phyloP scores from a whole-genome alignment of 1,284 basidiomycete species.

The Ceratobasidium sp. region DNA sequence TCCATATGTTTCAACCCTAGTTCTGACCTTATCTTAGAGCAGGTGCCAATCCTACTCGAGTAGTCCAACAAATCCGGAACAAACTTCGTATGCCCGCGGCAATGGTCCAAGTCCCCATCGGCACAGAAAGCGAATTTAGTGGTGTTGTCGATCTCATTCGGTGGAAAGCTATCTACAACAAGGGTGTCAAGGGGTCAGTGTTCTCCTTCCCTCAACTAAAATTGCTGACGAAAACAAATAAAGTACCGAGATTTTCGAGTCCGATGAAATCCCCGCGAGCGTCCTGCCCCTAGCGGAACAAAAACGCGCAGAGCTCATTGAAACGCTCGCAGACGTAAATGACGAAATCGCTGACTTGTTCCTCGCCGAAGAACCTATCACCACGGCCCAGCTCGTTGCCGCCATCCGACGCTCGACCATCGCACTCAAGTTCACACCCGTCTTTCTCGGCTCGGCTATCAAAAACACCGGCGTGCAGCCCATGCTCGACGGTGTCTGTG shows the following conservation, averaged over 20 bases:
- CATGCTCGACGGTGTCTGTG: constrained; percentile 92
- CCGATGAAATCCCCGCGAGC: constrained; percentile 87
- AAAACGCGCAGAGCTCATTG: constrained; percentile 92
- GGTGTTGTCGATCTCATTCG: constrained; percentile 95
- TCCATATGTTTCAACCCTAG: not conserved
- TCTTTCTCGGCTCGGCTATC: constrained; percentile 96
- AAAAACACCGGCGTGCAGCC: constrained; percentile 98
- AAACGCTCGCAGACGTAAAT: constrained; percentile 96
- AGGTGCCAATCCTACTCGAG: constrained; percentile 96
- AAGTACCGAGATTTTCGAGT: constrained; percentile 83
- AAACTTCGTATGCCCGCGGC: constrained; percentile 95
- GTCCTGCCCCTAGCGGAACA: constrained; percentile 77
- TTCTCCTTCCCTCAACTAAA: constrained; percentile 10
- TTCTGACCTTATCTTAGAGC: constrained; percentile 64
- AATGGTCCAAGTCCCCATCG: constrained; percentile 97
- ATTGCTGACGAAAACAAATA: constrained; percentile 1
- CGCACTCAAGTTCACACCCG: constrained; percentile 91
- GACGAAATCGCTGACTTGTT: constrained; percentile 93
- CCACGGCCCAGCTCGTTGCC: constrained; percentile 76
- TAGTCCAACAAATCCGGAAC: constrained; percentile 89
- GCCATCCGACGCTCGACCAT: constrained; percentile 93
- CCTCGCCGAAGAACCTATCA: constrained; percentile 84
- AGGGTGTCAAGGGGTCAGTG: constrained; percentile 92
- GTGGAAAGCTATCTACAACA: constrained; percentile 95
- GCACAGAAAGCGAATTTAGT: constrained; percentile 85